Conservation (phyloP, 176 grass and related monocot genomes). For the Aegilops bicornis region DNA sequence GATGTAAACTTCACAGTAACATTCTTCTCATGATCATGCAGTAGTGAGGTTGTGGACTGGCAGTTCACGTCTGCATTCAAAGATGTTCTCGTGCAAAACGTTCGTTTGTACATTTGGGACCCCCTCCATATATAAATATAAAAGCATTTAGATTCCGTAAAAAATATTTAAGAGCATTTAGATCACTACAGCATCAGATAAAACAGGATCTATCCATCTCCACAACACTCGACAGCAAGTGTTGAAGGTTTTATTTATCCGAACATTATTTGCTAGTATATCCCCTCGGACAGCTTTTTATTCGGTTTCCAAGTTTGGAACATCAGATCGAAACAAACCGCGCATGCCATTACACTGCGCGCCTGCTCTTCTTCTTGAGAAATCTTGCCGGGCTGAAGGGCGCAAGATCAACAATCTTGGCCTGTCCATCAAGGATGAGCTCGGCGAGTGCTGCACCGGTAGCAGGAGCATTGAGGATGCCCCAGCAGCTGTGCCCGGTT, state of each 20-base stretch:
- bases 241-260: slow-evolving; percentile 22
- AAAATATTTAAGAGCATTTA: too few species aligned
- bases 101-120: background rate
- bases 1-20: background rate
- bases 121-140: too few species aligned
- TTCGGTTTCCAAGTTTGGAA: slow-evolving; percentile 10
- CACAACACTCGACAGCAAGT: background rate
- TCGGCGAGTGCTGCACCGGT: slow-evolving; percentile 71
- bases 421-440: slow-evolving; percentile 73
- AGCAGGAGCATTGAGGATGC: slow-evolving; percentile 81
- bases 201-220: background rate
- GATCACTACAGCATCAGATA: background rate
- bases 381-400: slow-evolving; percentile 75
- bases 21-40: background rate
- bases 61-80: background rate
- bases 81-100: background rate
- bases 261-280: background rate
- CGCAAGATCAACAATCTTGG: slow-evolving; percentile 56
- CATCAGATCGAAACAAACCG: background rate
- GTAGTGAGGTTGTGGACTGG: background rate
- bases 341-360: slow-evolving; percentile 12
- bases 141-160: too few species aligned
- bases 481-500: slow-evolving; percentile 91
- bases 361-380: slow-evolving; percentile 36
- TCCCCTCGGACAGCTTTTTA: slow-evolving; percentile 21